phyloP scores from a whole-genome alignment of 2,329 filamentous ascomycete species.

The Trichoderma sp. region DNA sequence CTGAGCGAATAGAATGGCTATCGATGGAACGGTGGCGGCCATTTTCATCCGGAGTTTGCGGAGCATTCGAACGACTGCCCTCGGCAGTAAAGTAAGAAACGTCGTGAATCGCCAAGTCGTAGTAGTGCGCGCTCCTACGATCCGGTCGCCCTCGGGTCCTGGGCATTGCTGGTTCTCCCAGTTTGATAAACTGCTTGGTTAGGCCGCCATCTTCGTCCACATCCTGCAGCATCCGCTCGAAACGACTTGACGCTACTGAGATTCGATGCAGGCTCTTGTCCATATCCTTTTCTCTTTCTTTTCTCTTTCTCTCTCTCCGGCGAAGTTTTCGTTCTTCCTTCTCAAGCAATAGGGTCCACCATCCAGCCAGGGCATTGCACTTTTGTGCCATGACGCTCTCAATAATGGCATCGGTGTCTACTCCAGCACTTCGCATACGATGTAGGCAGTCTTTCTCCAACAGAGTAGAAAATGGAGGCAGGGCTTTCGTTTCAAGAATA shows the following conservation, averaged over 20 bases:
- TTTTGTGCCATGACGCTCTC: conserved; percentile 89
- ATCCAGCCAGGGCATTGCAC: conserved; percentile 87
- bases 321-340: conserved; percentile 89
- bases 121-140: conserved; percentile 69
- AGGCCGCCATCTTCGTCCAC: conserved; percentile 74
- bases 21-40: conserved; percentile 70
- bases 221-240: conserved; percentile 75
- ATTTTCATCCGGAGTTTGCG: conserved; percentile 38
- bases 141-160: conserved; percentile 75
- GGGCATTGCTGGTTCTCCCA: conserved; percentile 51
- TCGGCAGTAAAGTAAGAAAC: conserved; percentile 78
- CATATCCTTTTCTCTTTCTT: conserved; percentile 79
- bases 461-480: conserved; percentile 79
- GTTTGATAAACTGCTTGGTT: conserved; percentile 46
- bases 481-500: conserved; percentile 79
- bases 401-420: conserved; percentile 91
- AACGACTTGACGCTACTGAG: conserved; percentile 84
- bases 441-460: conserved; percentile 90
- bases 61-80: conserved; percentile 44
- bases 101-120: conserved; percentile 69
- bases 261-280: conserved; percentile 75
- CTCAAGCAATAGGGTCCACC: conserved; percentile 93
- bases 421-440: conserved; percentile 89
- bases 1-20: conserved; percentile 74
- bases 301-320: conserved; percentile 78